Evolutionary conservation across 1,139 yeast genomes (phyloP), one percentile per base, ranked within the genome.

Genomic region (Ogataea hybrid): DNA sequence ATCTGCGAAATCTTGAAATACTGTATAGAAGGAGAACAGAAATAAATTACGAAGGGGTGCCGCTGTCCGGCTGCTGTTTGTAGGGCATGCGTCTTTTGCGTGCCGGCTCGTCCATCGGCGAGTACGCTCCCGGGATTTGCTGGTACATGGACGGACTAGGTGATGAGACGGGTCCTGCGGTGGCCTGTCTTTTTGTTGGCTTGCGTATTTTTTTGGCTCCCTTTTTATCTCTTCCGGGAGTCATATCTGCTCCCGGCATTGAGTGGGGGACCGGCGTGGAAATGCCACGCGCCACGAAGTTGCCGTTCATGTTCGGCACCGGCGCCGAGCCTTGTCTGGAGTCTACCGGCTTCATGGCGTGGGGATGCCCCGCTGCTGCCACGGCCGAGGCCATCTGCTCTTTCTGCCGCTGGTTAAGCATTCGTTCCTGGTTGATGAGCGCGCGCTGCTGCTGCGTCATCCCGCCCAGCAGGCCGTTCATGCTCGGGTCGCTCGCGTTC

Each of bases 1-100:
- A 69, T 86, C 35, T 75, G 69, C 54, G 56, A 57, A 57, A 67
- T 85, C 43, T 64, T 87, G 29, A 76, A 80, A 43, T 79, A 72
- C 60, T 77, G 82, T 51, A 67, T 77, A 50, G 71, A 71, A 18
- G 39, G 40, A 21, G 37, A 33, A 23, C 29, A 28, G 25, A 25
- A 37, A 23, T 37, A 16, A 22, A 25, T 17, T 12, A 33, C 14
- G 31, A 32, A n/a, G 29, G 34, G 16, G 32, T 15, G 30, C 29
- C 35, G 10, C 15, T 23, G 15, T 45, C 46, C 34, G 48, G 51
- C 44, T 50, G 52, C 49, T 56, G 54, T 45, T 58, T 53, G 32
- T 52, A 39, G 15, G 59, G 46, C 7, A 59, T 49, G 34, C 61
- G 44, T 43, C 54, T 51, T 35, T 59, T 57, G 37, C 54, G 57